Base-by-base conservation (phyloP, 2,329 filamentous ascomycete species). In the Colletotrichum sojae region DNA sequence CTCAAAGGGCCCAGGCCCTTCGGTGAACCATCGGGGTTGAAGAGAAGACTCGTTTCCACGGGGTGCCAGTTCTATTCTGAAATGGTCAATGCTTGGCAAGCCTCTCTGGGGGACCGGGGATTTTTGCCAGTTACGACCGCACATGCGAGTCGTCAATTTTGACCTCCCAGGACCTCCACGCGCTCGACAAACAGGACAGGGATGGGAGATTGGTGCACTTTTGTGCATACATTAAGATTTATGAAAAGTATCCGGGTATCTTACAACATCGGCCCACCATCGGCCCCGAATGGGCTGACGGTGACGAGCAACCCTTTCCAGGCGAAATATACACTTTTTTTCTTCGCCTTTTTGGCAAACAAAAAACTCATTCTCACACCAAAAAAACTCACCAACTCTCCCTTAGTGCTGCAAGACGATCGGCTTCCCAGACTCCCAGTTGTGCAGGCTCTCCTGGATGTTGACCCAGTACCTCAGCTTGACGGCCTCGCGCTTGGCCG, bases 391-490 rank as follows among this genome's bases (percentile, higher is more conserved):
- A 39, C 9, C 51, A 27, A 16, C 52, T 39, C 52, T 20, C 25
- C 12, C 8, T 13, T 70, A 83, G 62, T 90, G 88, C 75, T 87
- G 79, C 73, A 90, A 73, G 52, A 88, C 84, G 62, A 86, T 77
- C 6, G 82, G 83, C 82, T 89, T 91, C 5, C 94, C 95, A 75
- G 85, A 89, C 84, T 97, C 94, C 95, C 95, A 98, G 71, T 91
- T 89, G 77, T 92, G 85, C 76, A 98, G 83, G 54, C 90, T 92
- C 79, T 97, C 92, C 71, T 90, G 87, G 70, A 98, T 91, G 80
- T 95, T 97, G 64, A 92, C 87, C 95, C 95, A 98, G 83, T 98
- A 98, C 78, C 94, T 85, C 82, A 98, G 81, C 78, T 88, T 85
- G 2, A 97, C 90, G 53, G 91, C 90, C 86, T 97, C 94, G 70